Evolutionary conservation across 306 rosid genomes (phyloP).

Genomic region (Arachis stenosperma): DNA sequence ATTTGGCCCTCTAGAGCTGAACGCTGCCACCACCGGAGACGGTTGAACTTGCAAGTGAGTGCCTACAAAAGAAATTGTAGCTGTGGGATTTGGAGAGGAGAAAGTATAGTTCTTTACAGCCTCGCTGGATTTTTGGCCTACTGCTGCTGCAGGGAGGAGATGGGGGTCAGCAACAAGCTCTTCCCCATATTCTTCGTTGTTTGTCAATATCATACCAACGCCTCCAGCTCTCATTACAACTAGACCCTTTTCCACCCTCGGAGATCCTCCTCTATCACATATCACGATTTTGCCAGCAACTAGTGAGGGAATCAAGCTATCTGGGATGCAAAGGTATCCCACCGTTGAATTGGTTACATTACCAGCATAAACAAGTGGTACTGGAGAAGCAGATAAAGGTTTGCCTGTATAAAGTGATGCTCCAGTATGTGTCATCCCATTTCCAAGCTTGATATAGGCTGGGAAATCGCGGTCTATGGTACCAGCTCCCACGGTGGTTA

Average conservation of each 20-base stretch:
- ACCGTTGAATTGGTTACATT: constrained; percentile 53
- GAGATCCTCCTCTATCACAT: constrained; percentile 83
- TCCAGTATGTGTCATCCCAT: constrained; percentile 58
- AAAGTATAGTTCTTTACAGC: constrained; percentile 56
- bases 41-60: constrained; percentile 74
- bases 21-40: constrained; percentile 86
- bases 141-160: constrained; percentile 64
- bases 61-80: constrained; percentile 50
- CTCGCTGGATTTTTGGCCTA: constrained; percentile 66
- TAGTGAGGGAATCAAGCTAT: constrained; percentile 49
- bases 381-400: constrained; percentile 41
- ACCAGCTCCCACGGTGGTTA: constrained; percentile 86
- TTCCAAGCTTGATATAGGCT: constrained; percentile 58
- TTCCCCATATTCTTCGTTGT: constrained; percentile 73
- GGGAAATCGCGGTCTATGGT: constrained; percentile 91
- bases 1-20: constrained; percentile 96
- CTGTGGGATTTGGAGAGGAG: constrained; percentile 59
- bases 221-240: constrained; percentile 82
- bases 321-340: constrained; percentile 55
- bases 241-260: constrained; percentile 71
- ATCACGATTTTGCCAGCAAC: constrained; percentile 79
- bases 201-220: constrained; percentile 74
- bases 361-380: constrained; percentile 66
- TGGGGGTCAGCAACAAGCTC: constrained; percentile 83
- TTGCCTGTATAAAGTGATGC: constrained; percentile 69